Percentiles rank a stretch among this genome's conserved stretches.
These are phyloP conservation scores for Pleurotus sapidus DNA, from an alignment of 768 basidiomycete genomes.

Conservation along the genomic window DNA sequence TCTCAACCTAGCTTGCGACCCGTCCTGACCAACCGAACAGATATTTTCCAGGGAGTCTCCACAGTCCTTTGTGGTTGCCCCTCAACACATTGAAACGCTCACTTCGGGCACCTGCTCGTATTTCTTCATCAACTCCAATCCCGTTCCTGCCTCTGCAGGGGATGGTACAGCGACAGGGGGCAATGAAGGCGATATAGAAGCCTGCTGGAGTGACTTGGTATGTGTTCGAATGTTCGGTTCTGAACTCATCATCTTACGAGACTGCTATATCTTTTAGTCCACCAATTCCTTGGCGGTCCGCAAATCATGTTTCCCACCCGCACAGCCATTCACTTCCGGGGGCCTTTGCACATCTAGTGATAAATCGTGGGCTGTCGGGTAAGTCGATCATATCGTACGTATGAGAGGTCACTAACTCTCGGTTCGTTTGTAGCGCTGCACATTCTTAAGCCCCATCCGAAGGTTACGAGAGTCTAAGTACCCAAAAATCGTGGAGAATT, in stretches of 20 bases:
- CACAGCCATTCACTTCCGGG: slow-evolving; percentile 7
- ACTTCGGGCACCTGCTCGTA: slow-evolving; percentile 7
- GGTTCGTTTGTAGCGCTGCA: too few species aligned
- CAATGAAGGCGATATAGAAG: slow-evolving; percentile 1
- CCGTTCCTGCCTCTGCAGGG: too few species aligned
- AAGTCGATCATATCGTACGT: too few species aligned
- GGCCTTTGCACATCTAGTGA: slow-evolving; percentile 2
- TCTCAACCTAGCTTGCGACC: not conserved
- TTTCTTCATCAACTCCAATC: slow-evolving; percentile 4
- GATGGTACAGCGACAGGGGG: too few species aligned
- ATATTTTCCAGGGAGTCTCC: not conserved
- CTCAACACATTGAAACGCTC: slow-evolving; percentile 6
- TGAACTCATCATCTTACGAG: not conserved
- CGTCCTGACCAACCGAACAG: not conserved
- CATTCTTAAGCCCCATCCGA: too few species aligned
- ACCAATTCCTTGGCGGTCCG: not conserved
- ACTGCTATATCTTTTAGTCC: not conserved
- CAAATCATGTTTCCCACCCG: slow-evolving; percentile 7
- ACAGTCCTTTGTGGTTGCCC: not conserved
- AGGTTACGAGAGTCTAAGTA: too few species aligned
- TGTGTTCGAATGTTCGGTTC: not conserved
- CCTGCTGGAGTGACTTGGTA: not conserved
- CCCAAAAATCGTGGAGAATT: too few species aligned
- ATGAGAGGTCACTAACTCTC: too few species aligned
- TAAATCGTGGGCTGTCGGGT: too few species aligned